These are phyloP conservation scores for Peribolospora kevripleyi DNA, from an alignment of 768 basidiomycete genomes.

Conservation along the genomic window DNA sequence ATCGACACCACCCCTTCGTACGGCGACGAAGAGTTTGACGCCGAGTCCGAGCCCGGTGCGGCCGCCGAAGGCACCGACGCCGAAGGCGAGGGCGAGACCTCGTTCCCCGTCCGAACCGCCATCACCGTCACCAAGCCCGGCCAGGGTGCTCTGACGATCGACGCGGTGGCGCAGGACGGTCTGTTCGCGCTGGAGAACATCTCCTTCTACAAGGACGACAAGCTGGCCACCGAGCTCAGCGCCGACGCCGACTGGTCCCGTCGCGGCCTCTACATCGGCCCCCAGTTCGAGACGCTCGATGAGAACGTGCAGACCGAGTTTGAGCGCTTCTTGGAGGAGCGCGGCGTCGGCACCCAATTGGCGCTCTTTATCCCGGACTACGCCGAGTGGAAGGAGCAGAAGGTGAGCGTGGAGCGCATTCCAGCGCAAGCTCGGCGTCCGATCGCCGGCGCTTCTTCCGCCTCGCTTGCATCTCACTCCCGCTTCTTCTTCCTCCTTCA, in stretches of 20 bases:
- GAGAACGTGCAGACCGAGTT: conserved; percentile 69
- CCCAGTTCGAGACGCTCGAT: conserved; percentile 81
- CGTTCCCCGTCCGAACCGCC: conserved; percentile 52
- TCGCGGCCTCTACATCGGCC: conserved; percentile 74
- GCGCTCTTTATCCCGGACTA: conserved; percentile 71
- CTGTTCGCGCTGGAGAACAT: conserved; percentile 70
- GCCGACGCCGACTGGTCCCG: conserved; percentile 87
- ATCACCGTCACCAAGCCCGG: conserved; percentile 54
- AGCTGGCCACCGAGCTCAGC: conserved; percentile 47
- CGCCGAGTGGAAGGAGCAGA: conserved; percentile 75
- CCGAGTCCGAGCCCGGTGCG: conserved; percentile 14
- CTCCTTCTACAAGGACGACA: conserved; percentile 51
- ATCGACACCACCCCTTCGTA: conserved; percentile 27
- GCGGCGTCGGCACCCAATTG: conserved; percentile 58
- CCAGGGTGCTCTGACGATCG: conserved; percentile 48
- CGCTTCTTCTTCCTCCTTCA: conserved; percentile 5
- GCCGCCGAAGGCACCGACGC: conserved; percentile 13
- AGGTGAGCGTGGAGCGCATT: no score
- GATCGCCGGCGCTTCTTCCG: background rate
- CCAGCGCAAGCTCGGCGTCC: no score
- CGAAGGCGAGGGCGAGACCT: conserved; percentile 20
- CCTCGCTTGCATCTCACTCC: conserved; percentile 2
- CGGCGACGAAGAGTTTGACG: conserved; percentile 14
- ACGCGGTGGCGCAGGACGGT: conserved; percentile 54
- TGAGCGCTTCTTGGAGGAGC: conserved; percentile 66